Evolutionary conservation across 106 monocot species (phyloP).

Genomic region (Amphibolis antarctica): DNA sequence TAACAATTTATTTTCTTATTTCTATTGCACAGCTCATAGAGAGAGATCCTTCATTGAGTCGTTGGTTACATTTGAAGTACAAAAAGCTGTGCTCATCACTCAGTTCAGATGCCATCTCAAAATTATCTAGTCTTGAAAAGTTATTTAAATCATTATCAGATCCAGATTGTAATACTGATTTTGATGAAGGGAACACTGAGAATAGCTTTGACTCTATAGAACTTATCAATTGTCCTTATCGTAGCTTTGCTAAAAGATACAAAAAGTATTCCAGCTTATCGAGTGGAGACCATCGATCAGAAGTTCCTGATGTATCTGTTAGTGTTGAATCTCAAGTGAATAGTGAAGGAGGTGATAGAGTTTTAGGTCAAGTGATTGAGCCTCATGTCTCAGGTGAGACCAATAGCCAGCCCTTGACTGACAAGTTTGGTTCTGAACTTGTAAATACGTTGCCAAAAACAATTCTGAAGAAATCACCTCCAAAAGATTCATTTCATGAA

Average conservation of each 20-base stretch:
- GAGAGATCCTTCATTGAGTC: slow-evolving; percentile 47
- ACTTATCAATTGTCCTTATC: slow-evolving; percentile 8
- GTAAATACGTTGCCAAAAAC: slow-evolving; percentile 10
- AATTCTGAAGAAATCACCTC: slow-evolving; percentile 11
- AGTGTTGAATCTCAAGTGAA: slow-evolving; percentile 12
- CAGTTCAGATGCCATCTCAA: slow-evolving; percentile 19
- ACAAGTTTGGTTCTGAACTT: slow-evolving; percentile 8
- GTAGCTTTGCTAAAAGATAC: slow-evolving; percentile 12
- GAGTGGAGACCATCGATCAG: slow-evolving; percentile 16
- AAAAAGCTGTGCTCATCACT: slow-evolving; percentile 38
- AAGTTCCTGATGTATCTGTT: slow-evolving; percentile 15
- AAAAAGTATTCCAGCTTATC: slow-evolving; percentile 18
- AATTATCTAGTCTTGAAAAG: slow-evolving; percentile 47
- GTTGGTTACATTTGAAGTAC: slow-evolving; percentile 58
- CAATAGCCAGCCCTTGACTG: slow-evolving; percentile 3
- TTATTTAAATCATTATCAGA: slow-evolving; percentile 45
- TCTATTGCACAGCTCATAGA: slow-evolving; percentile 37
- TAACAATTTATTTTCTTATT: background rate
- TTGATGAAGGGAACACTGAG: slow-evolving; percentile 20
- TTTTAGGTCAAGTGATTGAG: slow-evolving; percentile 12
- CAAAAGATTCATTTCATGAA: slow-evolving; percentile 14
- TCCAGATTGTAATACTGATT: slow-evolving; percentile 16
- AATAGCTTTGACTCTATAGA: slow-evolving; percentile 23
- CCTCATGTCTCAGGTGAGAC: slow-evolving; percentile 6
- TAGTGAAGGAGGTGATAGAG: slow-evolving; percentile 14